phyloP scores from a whole-genome alignment of 2,329 filamentous ascomycete genomes.

The Neonectria neomacrospora region DNA sequence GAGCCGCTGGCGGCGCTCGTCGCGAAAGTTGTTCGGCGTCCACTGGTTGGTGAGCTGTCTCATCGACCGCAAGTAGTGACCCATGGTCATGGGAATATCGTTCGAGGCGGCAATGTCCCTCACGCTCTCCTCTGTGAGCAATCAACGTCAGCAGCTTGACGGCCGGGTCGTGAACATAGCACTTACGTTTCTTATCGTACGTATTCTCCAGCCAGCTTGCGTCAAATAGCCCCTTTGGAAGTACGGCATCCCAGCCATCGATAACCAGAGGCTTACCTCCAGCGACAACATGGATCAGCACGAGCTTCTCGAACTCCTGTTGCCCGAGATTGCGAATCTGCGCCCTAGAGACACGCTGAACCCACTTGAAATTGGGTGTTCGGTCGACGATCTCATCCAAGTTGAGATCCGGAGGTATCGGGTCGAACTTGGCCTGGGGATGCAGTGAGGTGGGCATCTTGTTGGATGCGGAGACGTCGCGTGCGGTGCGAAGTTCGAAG shows the following conservation, averaged over 20 bases:
- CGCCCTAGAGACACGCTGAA: slow-evolving; percentile 79
- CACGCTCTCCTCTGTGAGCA: slow-evolving; percentile 77
- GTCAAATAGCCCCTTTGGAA: slow-evolving; percentile 84
- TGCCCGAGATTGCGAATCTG: slow-evolving; percentile 82
- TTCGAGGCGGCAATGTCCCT: slow-evolving; percentile 79
- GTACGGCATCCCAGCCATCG: slow-evolving; percentile 82
- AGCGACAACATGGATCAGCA: slow-evolving; percentile 83
- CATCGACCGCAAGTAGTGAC: slow-evolving; percentile 92
- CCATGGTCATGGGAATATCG: slow-evolving; percentile 85
- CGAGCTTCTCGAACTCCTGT: slow-evolving; percentile 85
- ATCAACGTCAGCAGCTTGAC: slow-evolving; percentile 33
- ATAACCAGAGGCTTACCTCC: slow-evolving; percentile 91
- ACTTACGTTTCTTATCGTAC: slow-evolving; percentile 80
- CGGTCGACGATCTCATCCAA: slow-evolving; percentile 78
- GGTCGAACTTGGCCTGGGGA: slow-evolving; percentile 90
- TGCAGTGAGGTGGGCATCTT: slow-evolving; percentile 80
- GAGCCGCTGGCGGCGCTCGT: slow-evolving; percentile 83
- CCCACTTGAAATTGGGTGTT: slow-evolving; percentile 88
- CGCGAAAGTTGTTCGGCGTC: slow-evolving; percentile 77
- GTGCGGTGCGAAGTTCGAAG: not conserved
- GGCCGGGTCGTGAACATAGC: not conserved
- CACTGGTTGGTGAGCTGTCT: slow-evolving; percentile 85
- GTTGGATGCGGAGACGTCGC: slow-evolving; percentile 23
- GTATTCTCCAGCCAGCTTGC: slow-evolving; percentile 82
- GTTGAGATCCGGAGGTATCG: slow-evolving; percentile 87